Evolutionary conservation across 75 land plant genomes (phyloP).

Genomic region (Ceratopteris richardii): DNA sequence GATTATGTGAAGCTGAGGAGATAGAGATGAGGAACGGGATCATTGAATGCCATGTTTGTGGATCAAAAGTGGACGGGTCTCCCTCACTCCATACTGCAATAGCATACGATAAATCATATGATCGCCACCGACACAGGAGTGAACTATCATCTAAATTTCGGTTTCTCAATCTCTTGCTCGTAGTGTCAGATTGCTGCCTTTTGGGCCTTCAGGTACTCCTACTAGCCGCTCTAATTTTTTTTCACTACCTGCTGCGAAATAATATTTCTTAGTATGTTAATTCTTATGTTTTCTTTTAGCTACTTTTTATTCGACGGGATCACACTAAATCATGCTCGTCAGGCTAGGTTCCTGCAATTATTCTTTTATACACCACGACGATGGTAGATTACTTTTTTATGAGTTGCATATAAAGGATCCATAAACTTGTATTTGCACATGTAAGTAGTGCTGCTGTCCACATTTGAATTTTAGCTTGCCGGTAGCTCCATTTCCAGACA

Average conservation of each 20-base stretch:
- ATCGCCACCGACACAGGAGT: slow-evolving; percentile 45
- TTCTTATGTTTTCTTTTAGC: too few relatives aligned
- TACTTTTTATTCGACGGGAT: too few relatives aligned
- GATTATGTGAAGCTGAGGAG: not conserved
- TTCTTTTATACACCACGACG: too few relatives aligned
- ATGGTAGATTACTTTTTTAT: too few relatives aligned
- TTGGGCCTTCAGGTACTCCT: slow-evolving; percentile 77
- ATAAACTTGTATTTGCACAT: too few relatives aligned
- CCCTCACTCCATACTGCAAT: slow-evolving; percentile 43
- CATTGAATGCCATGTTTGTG: slow-evolving; percentile 86
- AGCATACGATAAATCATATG: slow-evolving; percentile 58
- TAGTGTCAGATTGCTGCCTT: slow-evolving; percentile 76
- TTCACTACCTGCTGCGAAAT: not conserved
- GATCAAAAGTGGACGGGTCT: slow-evolving; percentile 48
- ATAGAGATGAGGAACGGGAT: slow-evolving; percentile 47
- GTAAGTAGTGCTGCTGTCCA: too few relatives aligned
- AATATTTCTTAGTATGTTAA: too few relatives aligned
- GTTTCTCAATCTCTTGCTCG: slow-evolving; percentile 59
- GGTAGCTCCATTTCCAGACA: too few relatives aligned
- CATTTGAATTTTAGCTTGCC: too few relatives aligned
- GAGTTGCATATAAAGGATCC: too few relatives aligned
- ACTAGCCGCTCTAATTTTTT: not conserved
- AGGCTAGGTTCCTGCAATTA: too few relatives aligned
- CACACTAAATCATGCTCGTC: too few relatives aligned
- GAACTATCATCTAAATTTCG: slow-evolving; percentile 49